A percentile compares a stretch with the other conserved stretches of the same genome.
Conservation (phyloP, 805 yeast species). For the Debaryomyces prosopidis region DNA sequence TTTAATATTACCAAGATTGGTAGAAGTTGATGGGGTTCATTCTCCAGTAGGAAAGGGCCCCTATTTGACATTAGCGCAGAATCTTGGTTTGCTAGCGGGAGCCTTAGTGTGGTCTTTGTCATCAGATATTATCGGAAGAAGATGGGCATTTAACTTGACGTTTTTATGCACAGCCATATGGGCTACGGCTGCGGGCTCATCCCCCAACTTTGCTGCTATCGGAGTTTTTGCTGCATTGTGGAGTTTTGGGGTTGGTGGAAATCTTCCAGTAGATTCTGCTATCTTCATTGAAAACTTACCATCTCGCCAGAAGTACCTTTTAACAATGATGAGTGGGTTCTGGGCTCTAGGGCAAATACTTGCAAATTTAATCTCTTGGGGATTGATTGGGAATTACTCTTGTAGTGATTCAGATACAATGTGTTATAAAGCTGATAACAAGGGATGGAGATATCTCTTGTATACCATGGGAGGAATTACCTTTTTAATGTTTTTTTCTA, state of each 20-base stretch:
- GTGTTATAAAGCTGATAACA: constrained; percentile 50
- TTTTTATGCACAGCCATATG: constrained; percentile 26
- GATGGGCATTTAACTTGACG: constrained; percentile 30
- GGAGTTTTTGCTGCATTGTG: constrained; percentile 26
- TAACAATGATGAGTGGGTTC: constrained; percentile 47
- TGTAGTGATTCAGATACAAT: constrained; percentile 32
- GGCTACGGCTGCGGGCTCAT: constrained; percentile 28
- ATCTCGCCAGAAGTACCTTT: constrained; percentile 22
- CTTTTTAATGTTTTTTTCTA: constrained; percentile 30
- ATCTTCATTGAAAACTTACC: constrained; percentile 31
- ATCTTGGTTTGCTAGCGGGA: constrained; percentile 36
- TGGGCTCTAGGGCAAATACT: constrained; percentile 67
- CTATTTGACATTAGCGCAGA: constrained; percentile 44
- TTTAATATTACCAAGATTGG: constrained; percentile 29
- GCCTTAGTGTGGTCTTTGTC: constrained; percentile 31
- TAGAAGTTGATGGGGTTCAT: constrained; percentile 37
- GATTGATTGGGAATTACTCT: constrained; percentile 50
- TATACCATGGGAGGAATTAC: constrained; percentile 57
- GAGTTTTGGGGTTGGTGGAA: constrained; percentile 35
- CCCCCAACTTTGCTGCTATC: constrained; percentile 28
- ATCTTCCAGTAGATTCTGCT: constrained; percentile 32
- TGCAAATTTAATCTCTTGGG: constrained; percentile 55
- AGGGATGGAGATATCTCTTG: constrained; percentile 64
- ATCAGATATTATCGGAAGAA: constrained; percentile 31
- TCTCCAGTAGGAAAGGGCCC: constrained; percentile 33